Base-by-base conservation (phyloP, 345 rosid species). In the Salix brachista region DNA sequence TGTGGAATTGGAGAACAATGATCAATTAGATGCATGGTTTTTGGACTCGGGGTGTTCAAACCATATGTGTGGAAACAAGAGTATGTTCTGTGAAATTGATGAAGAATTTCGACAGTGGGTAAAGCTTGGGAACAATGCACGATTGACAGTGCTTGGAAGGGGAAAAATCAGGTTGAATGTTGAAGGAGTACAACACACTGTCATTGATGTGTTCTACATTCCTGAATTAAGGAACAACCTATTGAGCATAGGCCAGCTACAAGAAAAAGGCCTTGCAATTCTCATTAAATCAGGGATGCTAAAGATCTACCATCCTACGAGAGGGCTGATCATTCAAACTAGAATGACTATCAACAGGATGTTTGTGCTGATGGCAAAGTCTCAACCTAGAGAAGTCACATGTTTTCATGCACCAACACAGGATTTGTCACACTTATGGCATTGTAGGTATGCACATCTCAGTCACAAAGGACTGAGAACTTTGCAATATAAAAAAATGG, bases 361-460 rank as follows among this genome's bases (percentile, higher is more conserved):
- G n/a, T 5, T 17, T n/a, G n/a, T n/a, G n/a, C n/a, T n/a, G n/a
- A n/a, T n/a, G n/a, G n/a, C n/a, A n/a, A n/a, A n/a, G n/a, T n/a
- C n/a, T n/a, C n/a, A n/a, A n/a, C n/a, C n/a, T n/a, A n/a, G n/a
- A n/a, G n/a, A n/a, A n/a, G n/a, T n/a, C n/a, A n/a, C n/a, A n/a
- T n/a, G n/a, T n/a, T n/a, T n/a, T n/a, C n/a, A n/a, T n/a, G n/a
- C n/a, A n/a, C n/a, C n/a, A n/a, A n/a, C n/a, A n/a, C n/a, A n/a
- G n/a, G n/a, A n/a, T n/a, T n/a, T n/a, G n/a, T 50, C 41, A 8
- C 21, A 46, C 1, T 9, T 77, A 58, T 77, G 70, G 70, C 75
- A 77, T 46, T 0, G 30, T 0, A n/a, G 36, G 13, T 70, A 44
- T 70, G 80, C 48, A 0, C 74, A 70, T 32, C 11, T 77, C 0